phyloP scores from a whole-genome alignment of 1,139 yeast genomes.

The Scheffersomyces insectosa region DNA sequence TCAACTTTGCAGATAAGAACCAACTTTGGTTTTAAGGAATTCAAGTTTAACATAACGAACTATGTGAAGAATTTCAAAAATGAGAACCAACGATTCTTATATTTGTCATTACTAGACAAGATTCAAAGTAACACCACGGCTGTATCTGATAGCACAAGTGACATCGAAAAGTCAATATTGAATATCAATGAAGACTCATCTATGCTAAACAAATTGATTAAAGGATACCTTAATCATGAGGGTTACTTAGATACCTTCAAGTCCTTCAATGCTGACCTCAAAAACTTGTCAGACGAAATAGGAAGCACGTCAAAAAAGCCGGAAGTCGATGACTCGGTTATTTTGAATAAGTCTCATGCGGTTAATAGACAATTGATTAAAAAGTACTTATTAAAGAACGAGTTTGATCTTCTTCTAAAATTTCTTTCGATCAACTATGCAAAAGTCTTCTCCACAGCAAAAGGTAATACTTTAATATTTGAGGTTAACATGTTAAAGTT shows the following conservation, averaged over 20 bases:
- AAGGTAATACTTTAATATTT: conserved; percentile 48
- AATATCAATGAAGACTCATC: conserved; percentile 28
- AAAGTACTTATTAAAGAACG: conserved; percentile 42
- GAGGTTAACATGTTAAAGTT: conserved; percentile 54
- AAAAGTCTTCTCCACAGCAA: conserved; percentile 31
- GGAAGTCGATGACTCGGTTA: conserved; percentile 7
- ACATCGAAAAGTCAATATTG: conserved; percentile 22
- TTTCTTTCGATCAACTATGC: conserved; percentile 49
- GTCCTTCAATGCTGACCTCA: conserved; percentile 47
- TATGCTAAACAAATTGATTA: conserved; percentile 56
- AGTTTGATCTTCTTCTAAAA: conserved; percentile 49
- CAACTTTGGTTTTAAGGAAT: conserved; percentile 72
- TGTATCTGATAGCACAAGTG: conserved; percentile 4
- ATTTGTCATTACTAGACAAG: conserved; percentile 19
- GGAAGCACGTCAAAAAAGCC: conserved; percentile 2
- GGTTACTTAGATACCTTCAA: conserved; percentile 71
- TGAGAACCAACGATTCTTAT: conserved; percentile 22
- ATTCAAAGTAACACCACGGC: conserved; percentile 7
- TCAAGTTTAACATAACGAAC: conserved; percentile 69
- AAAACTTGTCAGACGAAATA: conserved; percentile 39
- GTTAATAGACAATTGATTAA: conserved; percentile 54
- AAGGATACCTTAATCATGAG: conserved; percentile 69
- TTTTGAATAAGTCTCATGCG: conserved; percentile 35
- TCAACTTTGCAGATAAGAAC: conserved; percentile 40
- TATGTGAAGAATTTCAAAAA: conserved; percentile 52